Percentiles rank a stretch among this genome's conserved stretches.
Evolutionary conservation across 352 stramenopile species (phyloP).

Genomic region (Globisporangium alternatum): DNA sequence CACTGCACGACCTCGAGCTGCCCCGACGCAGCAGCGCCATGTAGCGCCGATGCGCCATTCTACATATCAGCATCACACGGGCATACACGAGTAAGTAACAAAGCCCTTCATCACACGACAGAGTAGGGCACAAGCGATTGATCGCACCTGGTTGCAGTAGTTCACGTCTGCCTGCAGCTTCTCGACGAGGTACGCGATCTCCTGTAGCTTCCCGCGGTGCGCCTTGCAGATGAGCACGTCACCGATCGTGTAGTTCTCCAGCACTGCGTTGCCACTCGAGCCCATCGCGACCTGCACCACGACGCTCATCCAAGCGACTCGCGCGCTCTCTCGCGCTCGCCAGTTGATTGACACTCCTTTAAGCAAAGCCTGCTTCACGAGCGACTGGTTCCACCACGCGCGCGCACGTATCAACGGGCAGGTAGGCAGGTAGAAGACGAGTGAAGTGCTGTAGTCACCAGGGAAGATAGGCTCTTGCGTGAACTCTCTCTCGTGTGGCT

Average conservation of each 20-base stretch:
- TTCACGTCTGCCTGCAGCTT: constrained; percentile 80
- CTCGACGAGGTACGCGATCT: constrained; percentile 73
- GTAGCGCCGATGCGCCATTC: constrained; percentile 81
- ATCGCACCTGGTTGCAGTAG: constrained; percentile 75
- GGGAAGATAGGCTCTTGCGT: too few relatives aligned
- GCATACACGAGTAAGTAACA: neutral
- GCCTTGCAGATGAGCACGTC: constrained; percentile 86
- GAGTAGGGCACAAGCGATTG: neutral
- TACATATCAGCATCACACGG: constrained; percentile 20
- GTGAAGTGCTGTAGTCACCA: too few relatives aligned
- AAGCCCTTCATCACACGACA: too few relatives aligned
- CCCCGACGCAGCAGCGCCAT: constrained; percentile 68
- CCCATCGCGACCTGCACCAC: constrained; percentile 63
- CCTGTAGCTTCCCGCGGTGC: constrained; percentile 79
- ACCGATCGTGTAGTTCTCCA: constrained; percentile 81
- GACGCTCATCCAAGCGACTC: constrained; percentile 42
- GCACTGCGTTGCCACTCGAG: constrained; percentile 38
- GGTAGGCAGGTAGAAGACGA: too few relatives aligned
- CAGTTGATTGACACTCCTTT: too few relatives aligned
- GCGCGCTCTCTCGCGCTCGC: too few relatives aligned
- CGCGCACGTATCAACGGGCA: too few relatives aligned
- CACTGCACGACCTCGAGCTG: constrained; percentile 83
- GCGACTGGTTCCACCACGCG: too few relatives aligned
- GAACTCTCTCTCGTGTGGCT: too few relatives aligned
- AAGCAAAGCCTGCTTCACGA: too few relatives aligned